phyloP scores from a whole-genome alignment of 75 land plant genomes.

The Sequoia sempervirens region DNA sequence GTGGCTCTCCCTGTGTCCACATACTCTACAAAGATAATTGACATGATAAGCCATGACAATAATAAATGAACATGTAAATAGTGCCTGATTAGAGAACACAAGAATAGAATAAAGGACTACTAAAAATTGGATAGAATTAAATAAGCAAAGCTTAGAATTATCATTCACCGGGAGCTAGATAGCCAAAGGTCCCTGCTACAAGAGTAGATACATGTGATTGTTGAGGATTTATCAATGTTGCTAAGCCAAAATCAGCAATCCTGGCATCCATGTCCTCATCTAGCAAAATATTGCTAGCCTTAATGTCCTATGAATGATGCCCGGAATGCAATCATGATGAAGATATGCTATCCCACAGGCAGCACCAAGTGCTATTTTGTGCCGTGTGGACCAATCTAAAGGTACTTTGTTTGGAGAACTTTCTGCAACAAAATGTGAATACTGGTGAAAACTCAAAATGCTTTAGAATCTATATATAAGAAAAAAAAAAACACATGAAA shows the following conservation, averaged over 20 bases:
- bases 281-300: slow-evolving; percentile 79
- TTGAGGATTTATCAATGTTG: slow-evolving; percentile 68
- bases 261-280: slow-evolving; percentile 79
- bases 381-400: slow-evolving; percentile 67
- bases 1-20: slow-evolving; percentile 85
- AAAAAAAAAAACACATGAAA: neutral
- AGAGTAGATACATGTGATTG: slow-evolving; percentile 83
- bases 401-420: slow-evolving; percentile 15
- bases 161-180: slow-evolving; percentile 71
- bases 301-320: slow-evolving; percentile 84
- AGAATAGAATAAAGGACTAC: neutral
- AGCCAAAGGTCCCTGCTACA: slow-evolving; percentile 89
- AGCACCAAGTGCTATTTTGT: slow-evolving; percentile 73
- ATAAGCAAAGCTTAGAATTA: neutral
- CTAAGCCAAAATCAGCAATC: slow-evolving; percentile 83
- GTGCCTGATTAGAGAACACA: neutral
- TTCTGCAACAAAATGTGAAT: slow-evolving; percentile 21
- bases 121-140: neutral
- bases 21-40: slow-evolving; percentile 48
- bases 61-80: neutral
- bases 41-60: neutral
- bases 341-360: slow-evolving; percentile 82
- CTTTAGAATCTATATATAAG: neutral
- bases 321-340: slow-evolving; percentile 87
- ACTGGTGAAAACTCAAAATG: neutral